Percentiles rank a stretch among this genome's conserved stretches.
Conservation (phyloP, 2,329 filamentous ascomycete genomes). For the Exophiala alcalophila region DNA sequence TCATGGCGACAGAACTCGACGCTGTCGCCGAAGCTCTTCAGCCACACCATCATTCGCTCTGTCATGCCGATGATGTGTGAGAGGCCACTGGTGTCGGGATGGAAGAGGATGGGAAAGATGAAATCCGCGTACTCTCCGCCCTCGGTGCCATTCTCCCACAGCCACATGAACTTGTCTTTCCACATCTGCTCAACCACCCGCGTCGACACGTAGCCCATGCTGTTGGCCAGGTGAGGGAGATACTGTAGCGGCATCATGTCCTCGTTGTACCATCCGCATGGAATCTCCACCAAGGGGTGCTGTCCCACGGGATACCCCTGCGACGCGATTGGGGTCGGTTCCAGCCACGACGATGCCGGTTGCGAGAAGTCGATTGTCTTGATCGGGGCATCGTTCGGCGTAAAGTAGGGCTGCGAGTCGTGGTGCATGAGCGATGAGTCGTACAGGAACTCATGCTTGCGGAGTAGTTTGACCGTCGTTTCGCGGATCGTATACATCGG, state of each 20-base stretch:
- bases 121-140: slow-evolving; percentile 29
- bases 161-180: slow-evolving; percentile 47
- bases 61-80: slow-evolving; percentile 60
- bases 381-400: slow-evolving; percentile 37
- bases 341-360: slow-evolving; percentile 44
- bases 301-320: slow-evolving; percentile 28
- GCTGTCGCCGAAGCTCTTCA: slow-evolving; percentile 45
- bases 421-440: slow-evolving; percentile 44
- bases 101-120: slow-evolving; percentile 54
- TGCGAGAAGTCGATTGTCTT: slow-evolving; percentile 41
- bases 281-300: slow-evolving; percentile 46
- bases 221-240: slow-evolving; percentile 46
- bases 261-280: slow-evolving; percentile 52
- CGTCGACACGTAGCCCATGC: slow-evolving; percentile 49
- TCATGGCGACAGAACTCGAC: slow-evolving; percentile 48
- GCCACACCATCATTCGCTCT: slow-evolving; percentile 51
- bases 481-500: slow-evolving; percentile 41
- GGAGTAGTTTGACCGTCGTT: slow-evolving; percentile 40
- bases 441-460: slow-evolving; percentile 44
- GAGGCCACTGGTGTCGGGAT: slow-evolving; percentile 60
- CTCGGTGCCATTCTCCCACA: slow-evolving; percentile 37
- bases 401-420: slow-evolving; percentile 43
- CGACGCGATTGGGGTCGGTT: slow-evolving; percentile 36
- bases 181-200: slow-evolving; percentile 52
- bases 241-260: slow-evolving; percentile 52